Percentiles rank a stretch among this genome's conserved stretches.
phyloP scores from a whole-genome alignment of 805 yeast genomes.

The Tetrapisispora fleetii region DNA sequence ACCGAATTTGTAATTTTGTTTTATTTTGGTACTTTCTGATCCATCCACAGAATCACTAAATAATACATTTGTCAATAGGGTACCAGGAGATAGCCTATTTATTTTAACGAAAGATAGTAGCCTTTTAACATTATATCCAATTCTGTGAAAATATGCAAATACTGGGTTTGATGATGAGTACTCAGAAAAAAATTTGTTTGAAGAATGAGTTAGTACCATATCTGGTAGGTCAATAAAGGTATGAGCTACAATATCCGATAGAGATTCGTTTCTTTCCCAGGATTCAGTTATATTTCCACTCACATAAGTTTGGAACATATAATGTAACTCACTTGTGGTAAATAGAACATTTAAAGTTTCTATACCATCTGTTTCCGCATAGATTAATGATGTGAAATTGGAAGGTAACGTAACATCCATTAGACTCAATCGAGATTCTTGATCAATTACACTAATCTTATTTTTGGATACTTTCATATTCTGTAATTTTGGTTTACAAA shows the following conservation, averaged over 20 bases:
- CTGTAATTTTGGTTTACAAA: constrained; percentile 12
- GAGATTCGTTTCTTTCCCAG: constrained; percentile 40
- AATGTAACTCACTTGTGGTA: constrained; percentile 9
- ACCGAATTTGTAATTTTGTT: constrained; percentile 34
- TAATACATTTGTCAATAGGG: constrained; percentile 10
- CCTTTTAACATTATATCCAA: constrained; percentile 15
- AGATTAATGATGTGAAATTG: constrained; percentile 9
- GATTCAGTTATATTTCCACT: constrained; percentile 14
- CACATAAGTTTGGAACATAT: constrained; percentile 10
- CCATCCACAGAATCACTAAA: constrained; percentile 11
- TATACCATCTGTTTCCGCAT: constrained; percentile 12
- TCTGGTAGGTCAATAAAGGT: constrained; percentile 17
- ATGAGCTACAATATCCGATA: constrained; percentile 31
- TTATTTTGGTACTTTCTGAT: constrained; percentile 3
- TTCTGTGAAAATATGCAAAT: constrained; percentile 24
- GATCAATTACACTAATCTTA: constrained; percentile 12
- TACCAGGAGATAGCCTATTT: constrained; percentile 17
- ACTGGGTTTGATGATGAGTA: constrained; percentile 5
- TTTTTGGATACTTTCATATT: constrained; percentile 5
- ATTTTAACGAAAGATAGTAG: constrained; percentile 9
- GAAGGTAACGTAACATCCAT: constrained; percentile 12
- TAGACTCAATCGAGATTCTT: constrained; percentile 10
- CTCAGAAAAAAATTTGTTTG: constrained; percentile 16
- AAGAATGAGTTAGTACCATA: constrained; percentile 6
- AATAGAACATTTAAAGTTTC: constrained; percentile 9